These are phyloP conservation scores for Thermochaetoides dissita DNA, from an alignment of 2,329 filamentous ascomycete genomes.

Conservation along the genomic window DNA sequence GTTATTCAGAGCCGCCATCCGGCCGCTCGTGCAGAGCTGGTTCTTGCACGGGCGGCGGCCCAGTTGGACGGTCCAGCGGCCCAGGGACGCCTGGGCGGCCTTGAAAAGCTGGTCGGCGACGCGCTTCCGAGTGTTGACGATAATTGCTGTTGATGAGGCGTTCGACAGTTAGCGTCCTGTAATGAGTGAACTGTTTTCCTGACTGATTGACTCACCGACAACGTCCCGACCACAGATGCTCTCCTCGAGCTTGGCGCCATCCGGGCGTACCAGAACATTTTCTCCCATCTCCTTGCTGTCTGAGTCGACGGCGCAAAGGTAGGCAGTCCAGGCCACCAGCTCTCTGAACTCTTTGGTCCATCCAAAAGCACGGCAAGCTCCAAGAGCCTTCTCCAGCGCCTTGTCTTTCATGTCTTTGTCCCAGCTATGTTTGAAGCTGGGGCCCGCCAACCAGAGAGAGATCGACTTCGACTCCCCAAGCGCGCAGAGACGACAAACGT, in stretches of 20 bases:
- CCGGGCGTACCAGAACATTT: constrained; percentile 1
- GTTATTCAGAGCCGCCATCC: not conserved
- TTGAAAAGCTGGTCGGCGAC: not conserved
- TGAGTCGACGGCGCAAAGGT: constrained; percentile 1
- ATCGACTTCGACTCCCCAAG: not conserved
- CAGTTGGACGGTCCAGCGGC: constrained; percentile 3
- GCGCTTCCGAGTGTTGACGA: not conserved
- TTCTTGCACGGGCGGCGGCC: constrained; percentile 1
- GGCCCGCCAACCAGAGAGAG: not conserved
- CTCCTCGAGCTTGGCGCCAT: not conserved
- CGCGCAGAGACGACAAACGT: not conserved
- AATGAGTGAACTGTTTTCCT: not conserved
- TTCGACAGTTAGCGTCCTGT: not conserved
- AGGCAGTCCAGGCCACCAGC: constrained; percentile 5
- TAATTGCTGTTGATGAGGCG: not conserved
- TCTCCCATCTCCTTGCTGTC: not conserved
- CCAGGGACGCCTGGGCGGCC: not conserved
- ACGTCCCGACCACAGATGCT: not conserved
- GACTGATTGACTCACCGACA: constrained; percentile 2
- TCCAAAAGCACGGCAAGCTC: constrained; percentile 2
- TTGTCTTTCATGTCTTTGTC: not conserved
- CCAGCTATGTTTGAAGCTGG: too few species aligned
- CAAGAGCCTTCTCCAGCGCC: constrained; percentile 3
- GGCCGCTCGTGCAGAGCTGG: constrained; percentile 1
- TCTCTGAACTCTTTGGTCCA: constrained; percentile 2